phyloP scores from a whole-genome alignment of 2,329 filamentous ascomycete genomes.

The Aspergillus sp. region DNA sequence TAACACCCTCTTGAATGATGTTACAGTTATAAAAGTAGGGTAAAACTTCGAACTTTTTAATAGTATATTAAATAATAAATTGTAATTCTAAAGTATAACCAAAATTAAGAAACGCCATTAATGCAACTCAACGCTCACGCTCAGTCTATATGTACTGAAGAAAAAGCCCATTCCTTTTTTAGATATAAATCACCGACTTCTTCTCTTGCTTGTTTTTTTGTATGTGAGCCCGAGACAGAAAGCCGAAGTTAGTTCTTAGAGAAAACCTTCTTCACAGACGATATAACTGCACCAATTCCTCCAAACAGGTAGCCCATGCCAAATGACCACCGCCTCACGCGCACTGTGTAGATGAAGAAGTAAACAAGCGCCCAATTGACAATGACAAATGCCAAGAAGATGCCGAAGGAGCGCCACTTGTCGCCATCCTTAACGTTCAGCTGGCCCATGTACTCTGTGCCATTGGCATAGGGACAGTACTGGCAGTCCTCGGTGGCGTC shows the following conservation, averaged over 20 bases:
- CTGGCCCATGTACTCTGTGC: conserved; percentile 64
- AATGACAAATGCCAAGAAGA: conserved; percentile 69
- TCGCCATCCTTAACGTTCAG: conserved; percentile 56
- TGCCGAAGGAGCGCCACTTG: conserved; percentile 72
- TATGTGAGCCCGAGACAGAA: too few relatives aligned
- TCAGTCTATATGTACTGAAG: neutral
- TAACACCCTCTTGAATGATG: too few relatives aligned
- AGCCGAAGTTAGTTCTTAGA: neutral
- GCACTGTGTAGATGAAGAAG: conserved; percentile 74
- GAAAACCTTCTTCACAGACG: neutral
- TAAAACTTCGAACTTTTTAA: neutral
- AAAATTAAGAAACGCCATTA: neutral
- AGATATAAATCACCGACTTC: too few relatives aligned
- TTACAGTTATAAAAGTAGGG: neutral
- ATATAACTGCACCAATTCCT: conserved; percentile 32
- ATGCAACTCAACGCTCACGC: neutral
- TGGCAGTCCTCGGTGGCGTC: conserved; percentile 60
- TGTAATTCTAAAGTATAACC: neutral
- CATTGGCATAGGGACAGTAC: conserved; percentile 68
- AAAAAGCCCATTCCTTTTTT: too few relatives aligned
- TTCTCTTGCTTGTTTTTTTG: too few relatives aligned
- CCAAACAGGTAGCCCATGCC: conserved; percentile 62
- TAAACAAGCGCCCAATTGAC: conserved; percentile 72
- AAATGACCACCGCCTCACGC: conserved; percentile 69
- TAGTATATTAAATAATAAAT: neutral